Evolutionary conservation across 2,329 filamentous ascomycete species (phyloP).

Genomic region (Dothideomycetes sp.): DNA sequence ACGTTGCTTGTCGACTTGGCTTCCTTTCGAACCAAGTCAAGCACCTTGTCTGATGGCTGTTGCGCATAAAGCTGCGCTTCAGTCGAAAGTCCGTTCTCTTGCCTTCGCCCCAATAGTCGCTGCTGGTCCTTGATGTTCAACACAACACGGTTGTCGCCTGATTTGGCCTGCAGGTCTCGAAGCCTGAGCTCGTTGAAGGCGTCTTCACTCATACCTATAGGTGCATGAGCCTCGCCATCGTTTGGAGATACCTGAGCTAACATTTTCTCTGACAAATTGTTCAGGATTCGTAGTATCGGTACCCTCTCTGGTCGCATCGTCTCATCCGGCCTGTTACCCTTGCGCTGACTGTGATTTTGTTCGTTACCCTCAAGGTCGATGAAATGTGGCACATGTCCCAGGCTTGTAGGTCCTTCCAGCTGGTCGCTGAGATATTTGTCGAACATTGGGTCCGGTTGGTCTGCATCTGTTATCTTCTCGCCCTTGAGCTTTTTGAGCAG

Average conservation of each 20-base stretch:
- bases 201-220: slow-evolving; percentile 60
- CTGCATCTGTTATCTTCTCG: slow-evolving; percentile 70
- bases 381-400: slow-evolving; percentile 70
- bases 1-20: slow-evolving; percentile 34
- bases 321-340: slow-evolving; percentile 77
- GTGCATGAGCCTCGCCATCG: slow-evolving; percentile 58
- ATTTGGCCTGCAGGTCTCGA: slow-evolving; percentile 67
- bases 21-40: slow-evolving; percentile 55
- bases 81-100: slow-evolving; percentile 32
- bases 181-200: slow-evolving; percentile 68
- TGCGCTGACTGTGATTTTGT: slow-evolving; percentile 79
- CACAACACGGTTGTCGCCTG: slow-evolving; percentile 66
- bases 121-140: slow-evolving; percentile 84
- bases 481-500: slow-evolving; percentile 87
- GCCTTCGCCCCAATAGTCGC: slow-evolving; percentile 59
- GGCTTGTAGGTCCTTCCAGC: slow-evolving; percentile 38
- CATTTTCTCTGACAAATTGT: slow-evolving; percentile 86
- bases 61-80: slow-evolving; percentile 53
- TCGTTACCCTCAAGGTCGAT: slow-evolving; percentile 93
- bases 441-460: slow-evolving; percentile 67
- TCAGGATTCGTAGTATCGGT: slow-evolving; percentile 80
- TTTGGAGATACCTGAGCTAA: slow-evolving; percentile 77
- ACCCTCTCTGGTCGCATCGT: slow-evolving; percentile 86
- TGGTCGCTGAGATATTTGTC: slow-evolving; percentile 77
- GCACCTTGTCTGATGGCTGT: slow-evolving; percentile 60